A percentile compares a stretch with the other conserved stretches of the same genome.
These are phyloP conservation scores for Sugiyamaella americana DNA, from an alignment of 805 yeast species.

Conservation along the genomic window DNA sequence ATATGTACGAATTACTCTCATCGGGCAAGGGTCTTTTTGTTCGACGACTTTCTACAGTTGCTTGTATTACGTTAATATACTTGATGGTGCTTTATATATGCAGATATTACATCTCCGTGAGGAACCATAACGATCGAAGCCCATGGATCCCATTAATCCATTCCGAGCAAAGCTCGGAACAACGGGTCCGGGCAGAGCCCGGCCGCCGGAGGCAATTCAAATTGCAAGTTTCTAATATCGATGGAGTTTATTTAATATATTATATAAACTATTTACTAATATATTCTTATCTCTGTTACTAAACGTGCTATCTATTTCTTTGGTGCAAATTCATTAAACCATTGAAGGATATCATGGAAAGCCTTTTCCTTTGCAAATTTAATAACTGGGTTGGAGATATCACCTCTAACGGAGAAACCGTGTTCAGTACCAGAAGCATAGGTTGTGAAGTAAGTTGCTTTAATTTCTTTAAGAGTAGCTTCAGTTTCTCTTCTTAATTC, in stretches of 20 bases:
- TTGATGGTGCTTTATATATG: too few relatives aligned
- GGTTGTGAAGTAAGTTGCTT: constrained; percentile 53
- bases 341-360: constrained; percentile 28
- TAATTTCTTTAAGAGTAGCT: constrained; percentile 46
- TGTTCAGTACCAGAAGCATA: constrained; percentile 61
- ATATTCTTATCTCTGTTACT: not conserved
- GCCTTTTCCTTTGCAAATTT: constrained; percentile 65
- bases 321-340: constrained; percentile 18
- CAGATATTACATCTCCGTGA: too few relatives aligned
- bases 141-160: not conserved
- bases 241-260: too few relatives aligned
- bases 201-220: not conserved
- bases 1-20: too few relatives aligned
- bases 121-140: too few relatives aligned
- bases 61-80: too few relatives aligned
- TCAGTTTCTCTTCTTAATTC: constrained; percentile 63
- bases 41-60: too few relatives aligned
- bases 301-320: not conserved
- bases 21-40: too few relatives aligned
- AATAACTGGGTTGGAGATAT: constrained; percentile 45
- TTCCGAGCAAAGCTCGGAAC: not conserved
- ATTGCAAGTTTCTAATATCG: not conserved
- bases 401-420: constrained; percentile 81
- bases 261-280: too few relatives aligned
- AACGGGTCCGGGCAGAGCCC: not conserved